Conservation (phyloP, 2,329 filamentous ascomycete species). For the Neonectria punicea region DNA sequence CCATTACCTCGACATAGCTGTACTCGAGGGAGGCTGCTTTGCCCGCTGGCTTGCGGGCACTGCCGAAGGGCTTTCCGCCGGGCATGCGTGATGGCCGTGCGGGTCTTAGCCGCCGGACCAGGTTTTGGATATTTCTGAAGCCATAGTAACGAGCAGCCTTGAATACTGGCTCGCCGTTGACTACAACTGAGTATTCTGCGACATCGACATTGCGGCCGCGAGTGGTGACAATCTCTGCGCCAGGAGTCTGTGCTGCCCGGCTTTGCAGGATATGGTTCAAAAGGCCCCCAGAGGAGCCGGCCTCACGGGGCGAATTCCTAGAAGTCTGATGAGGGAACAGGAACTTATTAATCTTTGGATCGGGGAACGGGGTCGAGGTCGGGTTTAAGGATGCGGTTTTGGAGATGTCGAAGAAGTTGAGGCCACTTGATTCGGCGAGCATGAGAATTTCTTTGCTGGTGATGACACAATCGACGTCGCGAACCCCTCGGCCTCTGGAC, state of each 20-base stretch:
- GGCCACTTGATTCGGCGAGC: constrained; percentile 81
- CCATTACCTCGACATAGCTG: constrained; percentile 98
- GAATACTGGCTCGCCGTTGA: constrained; percentile 69
- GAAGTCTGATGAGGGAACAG: constrained; percentile 70
- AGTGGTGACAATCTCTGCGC: constrained; percentile 75
- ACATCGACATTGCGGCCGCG: constrained; percentile 92
- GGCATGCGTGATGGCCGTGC: constrained; percentile 81
- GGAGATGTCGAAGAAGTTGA: constrained; percentile 81
- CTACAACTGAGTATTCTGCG: constrained; percentile 80
- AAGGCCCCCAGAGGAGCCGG: constrained; percentile 89
- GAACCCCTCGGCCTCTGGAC: constrained; percentile 65
- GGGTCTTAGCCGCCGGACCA: constrained; percentile 92
- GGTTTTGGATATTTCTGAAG: constrained; percentile 97
- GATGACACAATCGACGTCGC: constrained; percentile 98
- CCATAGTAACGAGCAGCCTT: constrained; percentile 93
- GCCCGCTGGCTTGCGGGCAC: constrained; percentile 62
- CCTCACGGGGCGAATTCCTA: constrained; percentile 60
- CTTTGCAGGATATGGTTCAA: constrained; percentile 85
- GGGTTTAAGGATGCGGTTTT: constrained; percentile 59
- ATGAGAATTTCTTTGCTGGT: constrained; percentile 95
- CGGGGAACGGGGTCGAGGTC: constrained; percentile 73
- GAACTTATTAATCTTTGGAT: constrained; percentile 75
- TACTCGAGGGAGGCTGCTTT: constrained; percentile 71
- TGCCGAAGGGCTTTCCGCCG: constrained; percentile 72
- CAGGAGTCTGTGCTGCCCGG: constrained; percentile 76